Evolutionary conservation across 306 rosid genomes (phyloP).

Genomic region (Trichosanthes truncata): DNA sequence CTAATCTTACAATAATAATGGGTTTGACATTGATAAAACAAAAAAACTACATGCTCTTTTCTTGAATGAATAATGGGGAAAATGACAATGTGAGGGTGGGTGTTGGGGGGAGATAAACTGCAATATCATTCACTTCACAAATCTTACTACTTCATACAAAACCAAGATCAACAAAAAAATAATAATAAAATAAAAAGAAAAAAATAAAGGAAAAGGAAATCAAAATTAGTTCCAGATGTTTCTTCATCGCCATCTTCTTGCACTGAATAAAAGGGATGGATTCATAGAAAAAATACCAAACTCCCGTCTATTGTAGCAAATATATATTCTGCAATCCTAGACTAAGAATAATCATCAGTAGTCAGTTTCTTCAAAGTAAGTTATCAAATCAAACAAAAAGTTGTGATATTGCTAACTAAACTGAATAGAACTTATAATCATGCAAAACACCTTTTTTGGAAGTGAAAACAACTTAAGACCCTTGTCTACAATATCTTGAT

Average conservation of each 20-base stretch:
- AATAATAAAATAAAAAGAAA: background rate
- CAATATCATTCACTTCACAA: background rate
- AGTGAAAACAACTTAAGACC: background rate
- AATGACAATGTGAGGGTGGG: background rate
- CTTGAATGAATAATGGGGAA: background rate
- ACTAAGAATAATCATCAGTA: background rate
- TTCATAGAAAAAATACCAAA: background rate
- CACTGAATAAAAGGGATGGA: background rate
- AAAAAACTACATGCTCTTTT: background rate
- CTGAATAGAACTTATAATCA: background rate
- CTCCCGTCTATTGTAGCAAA: background rate
- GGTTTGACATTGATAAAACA: background rate
- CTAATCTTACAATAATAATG: background rate
- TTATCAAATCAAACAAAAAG: background rate
- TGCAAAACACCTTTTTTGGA: slow-evolving; percentile 4
- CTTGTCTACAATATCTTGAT: background rate
- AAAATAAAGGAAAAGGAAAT: too few species aligned
- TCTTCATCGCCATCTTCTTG: background rate
- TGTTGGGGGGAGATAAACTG: background rate
- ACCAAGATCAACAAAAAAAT: background rate
- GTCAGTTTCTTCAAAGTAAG: background rate
- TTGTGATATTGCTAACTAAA: background rate
- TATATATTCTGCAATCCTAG: background rate
- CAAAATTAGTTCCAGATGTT: background rate
- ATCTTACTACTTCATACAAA: background rate